These are phyloP conservation scores for Kregervanrija fluxuum DNA, from an alignment of 805 yeast species.

Conservation along the genomic window DNA sequence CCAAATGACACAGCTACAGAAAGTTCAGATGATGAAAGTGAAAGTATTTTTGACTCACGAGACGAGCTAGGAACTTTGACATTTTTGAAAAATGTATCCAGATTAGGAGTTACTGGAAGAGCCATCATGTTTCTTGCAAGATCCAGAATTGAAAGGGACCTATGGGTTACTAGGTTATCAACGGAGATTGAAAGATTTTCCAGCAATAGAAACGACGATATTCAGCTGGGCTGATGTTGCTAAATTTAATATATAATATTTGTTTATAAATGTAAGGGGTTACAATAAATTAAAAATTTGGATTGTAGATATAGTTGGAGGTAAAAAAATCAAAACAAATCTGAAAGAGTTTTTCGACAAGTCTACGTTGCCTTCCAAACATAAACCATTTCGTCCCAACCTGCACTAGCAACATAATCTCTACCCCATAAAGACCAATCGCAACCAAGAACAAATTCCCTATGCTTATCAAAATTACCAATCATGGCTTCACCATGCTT, in stretches of 20 bases:
- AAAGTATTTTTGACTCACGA: not conserved
- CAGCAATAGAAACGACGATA: slow-evolving; percentile 6
- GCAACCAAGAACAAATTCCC: slow-evolving; percentile 86
- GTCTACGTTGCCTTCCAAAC: slow-evolving; percentile 65
- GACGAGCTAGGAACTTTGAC: slow-evolving; percentile 17
- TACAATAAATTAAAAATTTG: not conserved
- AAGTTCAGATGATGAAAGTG: no score
- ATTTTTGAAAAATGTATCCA: slow-evolving; percentile 36
- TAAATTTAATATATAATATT: not conserved
- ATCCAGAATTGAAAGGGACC: slow-evolving; percentile 74
- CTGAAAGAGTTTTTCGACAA: not conserved
- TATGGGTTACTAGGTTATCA: slow-evolving; percentile 57
- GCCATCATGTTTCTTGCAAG: slow-evolving; percentile 72
- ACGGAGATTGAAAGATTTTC: slow-evolving; percentile 37
- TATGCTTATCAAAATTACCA: slow-evolving; percentile 59
- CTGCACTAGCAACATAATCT: slow-evolving; percentile 91
- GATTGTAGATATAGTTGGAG: not conserved
- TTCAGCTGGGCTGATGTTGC: slow-evolving; percentile 3
- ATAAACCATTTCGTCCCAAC: slow-evolving; percentile 94
- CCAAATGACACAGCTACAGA: not conserved
- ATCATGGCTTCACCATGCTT: slow-evolving; percentile 45
- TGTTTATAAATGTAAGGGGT: not conserved
- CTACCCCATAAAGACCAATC: slow-evolving; percentile 97
- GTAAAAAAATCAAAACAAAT: not conserved
- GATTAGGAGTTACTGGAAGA: slow-evolving; percentile 60